phyloP scores from a whole-genome alignment of 2,329 filamentous ascomycete genomes.

The Onygenales sp. region DNA sequence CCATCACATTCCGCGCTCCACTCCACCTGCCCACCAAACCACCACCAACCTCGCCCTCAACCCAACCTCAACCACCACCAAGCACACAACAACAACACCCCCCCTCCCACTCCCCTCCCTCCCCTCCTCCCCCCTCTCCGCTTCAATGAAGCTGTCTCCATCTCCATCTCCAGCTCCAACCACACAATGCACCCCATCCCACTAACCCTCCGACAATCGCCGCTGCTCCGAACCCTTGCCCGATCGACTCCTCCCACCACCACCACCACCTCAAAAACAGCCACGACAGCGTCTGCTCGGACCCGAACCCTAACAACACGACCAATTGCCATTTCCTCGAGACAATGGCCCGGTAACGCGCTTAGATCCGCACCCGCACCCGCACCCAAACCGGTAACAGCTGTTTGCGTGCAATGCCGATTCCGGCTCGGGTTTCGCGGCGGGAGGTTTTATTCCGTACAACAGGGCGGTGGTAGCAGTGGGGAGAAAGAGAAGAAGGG shows the following conservation, averaged over 20 bases:
- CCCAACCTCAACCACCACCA: too few species aligned
- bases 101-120: not conserved
- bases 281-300: conserved; percentile 12
- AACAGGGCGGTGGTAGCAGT: conserved; percentile 7
- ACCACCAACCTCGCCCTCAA: not conserved
- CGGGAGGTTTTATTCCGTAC: conserved; percentile 18
- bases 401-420: conserved; percentile 32
- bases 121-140: conserved; percentile 3
- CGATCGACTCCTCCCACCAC: conserved; percentile 15
- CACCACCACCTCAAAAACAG: conserved; percentile 15
- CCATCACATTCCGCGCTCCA: not conserved
- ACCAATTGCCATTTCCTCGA: not conserved
- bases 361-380: not conserved
- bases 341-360: not conserved
- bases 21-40: not conserved
- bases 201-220: conserved; percentile 29
- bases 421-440: conserved; percentile 16
- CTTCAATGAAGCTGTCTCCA: conserved; percentile 8
- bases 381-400: conserved; percentile 17
- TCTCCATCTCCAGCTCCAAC: conserved; percentile 3
- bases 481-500: conserved; percentile 14
- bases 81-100: too few species aligned
- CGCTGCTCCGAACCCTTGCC: conserved; percentile 16
- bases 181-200: conserved; percentile 30
- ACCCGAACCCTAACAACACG: not conserved